A percentile compares a stretch with the other conserved stretches of the same genome.
phyloP scores from a whole-genome alignment of 2,329 filamentous ascomycete genomes.

The Fusarium fracticaudum region DNA sequence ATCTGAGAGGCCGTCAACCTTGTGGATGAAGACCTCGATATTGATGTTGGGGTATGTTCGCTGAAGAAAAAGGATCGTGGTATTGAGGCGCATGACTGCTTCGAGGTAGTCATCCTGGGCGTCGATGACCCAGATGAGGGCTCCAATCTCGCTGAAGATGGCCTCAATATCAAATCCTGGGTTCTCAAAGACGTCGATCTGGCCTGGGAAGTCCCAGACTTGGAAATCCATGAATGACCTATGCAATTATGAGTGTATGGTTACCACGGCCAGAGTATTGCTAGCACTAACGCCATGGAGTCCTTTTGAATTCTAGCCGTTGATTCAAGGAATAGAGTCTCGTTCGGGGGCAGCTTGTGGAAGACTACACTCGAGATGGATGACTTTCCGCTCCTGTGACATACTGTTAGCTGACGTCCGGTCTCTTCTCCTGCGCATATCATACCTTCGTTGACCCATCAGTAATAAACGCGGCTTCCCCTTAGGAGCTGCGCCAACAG shows the following conservation, averaged over 20 bases:
- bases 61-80: slow-evolving; percentile 89
- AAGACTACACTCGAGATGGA: slow-evolving; percentile 99
- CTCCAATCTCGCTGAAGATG: slow-evolving; percentile 93
- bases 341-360: slow-evolving; percentile 94
- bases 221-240: slow-evolving; percentile 99
- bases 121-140: slow-evolving; percentile 98
- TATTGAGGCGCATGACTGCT: slow-evolving; percentile 85
- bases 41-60: slow-evolving; percentile 92
- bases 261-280: not conserved
- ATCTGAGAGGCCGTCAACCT: slow-evolving; percentile 96
- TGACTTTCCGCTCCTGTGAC: slow-evolving; percentile 88
- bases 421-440: not conserved
- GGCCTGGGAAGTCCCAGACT: slow-evolving; percentile 96
- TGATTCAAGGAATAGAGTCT: slow-evolving; percentile 95
- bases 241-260: not conserved
- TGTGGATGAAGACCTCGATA: slow-evolving; percentile 98
- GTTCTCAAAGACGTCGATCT: slow-evolving; percentile 89
- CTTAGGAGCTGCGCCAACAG: slow-evolving; percentile 59
- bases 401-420: not conserved
- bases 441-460: slow-evolving; percentile 94
- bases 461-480: slow-evolving; percentile 86
- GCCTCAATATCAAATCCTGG: slow-evolving; percentile 89
- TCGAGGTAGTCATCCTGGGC: slow-evolving; percentile 98
- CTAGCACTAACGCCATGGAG: slow-evolving; percentile 81
- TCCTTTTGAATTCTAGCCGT: slow-evolving; percentile 95